Evolutionary conservation across 805 yeast species (phyloP), one percentile per base, ranked within the genome.

Genomic region (Zygotorulaspora florentina): DNA sequence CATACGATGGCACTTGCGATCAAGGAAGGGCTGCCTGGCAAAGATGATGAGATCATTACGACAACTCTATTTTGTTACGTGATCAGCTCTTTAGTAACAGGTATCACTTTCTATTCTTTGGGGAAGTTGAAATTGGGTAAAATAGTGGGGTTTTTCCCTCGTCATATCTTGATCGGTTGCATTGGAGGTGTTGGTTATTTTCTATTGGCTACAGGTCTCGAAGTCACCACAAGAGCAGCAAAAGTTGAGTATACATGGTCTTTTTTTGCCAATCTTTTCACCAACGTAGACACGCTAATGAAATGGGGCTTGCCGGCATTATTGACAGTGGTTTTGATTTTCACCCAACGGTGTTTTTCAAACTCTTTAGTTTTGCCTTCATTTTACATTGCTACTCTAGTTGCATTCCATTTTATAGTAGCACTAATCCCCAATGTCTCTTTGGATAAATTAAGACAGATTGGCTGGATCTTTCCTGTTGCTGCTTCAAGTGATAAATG

Each of bases 141-240:
- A 27, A 69, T 93, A 17, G 96, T 91, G 16, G 96, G 96, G 0
- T 93, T 89, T 62, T 93, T 93, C 73, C 99, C 99, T 1, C 74
- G 97, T 50, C 99, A 93, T 65, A 91, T 93, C 45, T 73, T 93
- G 25, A 93, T 93, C 30, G 99, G 99, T 1, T 93, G 98, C 63
- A 90, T 93, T 56, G 99, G 99, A 33, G 99, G 99, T 59, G 99
- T 93, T 40, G 99, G 99, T 7, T 90, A 87, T 68, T 93, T 93
- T 66, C 71, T 93, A 40, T 71, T 89, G 1, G 83, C 87, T 1
- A 93, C 99, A 0, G 99, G 96, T 1, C 68, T 93, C 25, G 97
- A 91, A 59, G 96, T 93, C 1, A 77, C 87, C n/a, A 82, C 96
- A 0, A 72, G 96, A 47, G 66, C 87, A 27, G 86, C 87, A 2